phyloP scores from a whole-genome alignment of 225 moss, liverwort and hornwort species.

The Lunularia cruciata region DNA sequence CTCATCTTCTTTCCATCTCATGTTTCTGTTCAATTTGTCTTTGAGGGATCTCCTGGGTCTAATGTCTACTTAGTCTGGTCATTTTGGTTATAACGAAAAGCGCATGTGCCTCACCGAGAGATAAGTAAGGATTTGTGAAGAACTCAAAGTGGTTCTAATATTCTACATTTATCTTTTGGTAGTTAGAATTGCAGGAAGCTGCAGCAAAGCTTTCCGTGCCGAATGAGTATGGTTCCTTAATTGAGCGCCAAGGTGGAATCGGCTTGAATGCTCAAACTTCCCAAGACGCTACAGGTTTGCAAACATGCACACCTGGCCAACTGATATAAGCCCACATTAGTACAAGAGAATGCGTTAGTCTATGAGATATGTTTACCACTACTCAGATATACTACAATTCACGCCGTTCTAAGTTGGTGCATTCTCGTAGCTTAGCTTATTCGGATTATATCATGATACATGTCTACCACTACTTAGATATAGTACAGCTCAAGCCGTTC shows the following conservation, averaged over 20 bases:
- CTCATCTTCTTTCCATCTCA: constrained; percentile 19
- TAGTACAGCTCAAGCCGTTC: no score
- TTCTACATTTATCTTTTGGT: not conserved
- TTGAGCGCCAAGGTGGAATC: constrained; percentile 41
- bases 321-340: no score
- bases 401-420: no score
- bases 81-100: not conserved
- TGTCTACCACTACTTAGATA: no score
- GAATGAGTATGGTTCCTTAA: constrained; percentile 40
- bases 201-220: constrained; percentile 39
- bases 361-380: no score
- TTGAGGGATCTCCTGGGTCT: not conserved
- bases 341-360: no score
- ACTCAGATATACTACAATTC: no score
- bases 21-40: not conserved
- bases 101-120: not conserved
- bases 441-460: no score
- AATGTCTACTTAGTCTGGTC: not conserved
- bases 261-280: constrained; percentile 41
- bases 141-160: not conserved
- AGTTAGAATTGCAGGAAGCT: constrained; percentile 34
- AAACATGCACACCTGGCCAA: no score
- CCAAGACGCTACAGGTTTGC: constrained; percentile 37
- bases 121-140: not conserved
- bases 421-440: no score